Base-by-base conservation (phyloP, 164 flowering plant species). In the Tinospora cordifolia region DNA sequence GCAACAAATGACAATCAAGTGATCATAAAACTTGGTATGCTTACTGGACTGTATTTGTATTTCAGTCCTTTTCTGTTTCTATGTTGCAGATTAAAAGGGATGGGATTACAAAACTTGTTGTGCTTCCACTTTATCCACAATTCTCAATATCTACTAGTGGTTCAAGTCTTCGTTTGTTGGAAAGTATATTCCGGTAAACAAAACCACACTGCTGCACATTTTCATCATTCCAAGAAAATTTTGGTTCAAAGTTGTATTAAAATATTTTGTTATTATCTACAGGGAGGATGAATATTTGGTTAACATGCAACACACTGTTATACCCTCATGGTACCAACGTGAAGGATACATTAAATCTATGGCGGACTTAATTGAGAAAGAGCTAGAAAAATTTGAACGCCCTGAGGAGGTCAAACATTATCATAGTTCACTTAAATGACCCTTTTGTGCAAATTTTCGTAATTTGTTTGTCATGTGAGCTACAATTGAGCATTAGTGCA, bases 251-350 rank as follows among this genome's bases (percentile, higher is more conserved):
- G 69, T 64, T 40, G 24, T 72, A 36, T 79, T 49, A 71, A 47
- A 36, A 65, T 26, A 46, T 62, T 51, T 65, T 76, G 25, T 25
- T 36, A 73, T 77, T 49, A 69, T 76, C 44, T 25, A 60, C 73
- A 94, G 99, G 88, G 97, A 90, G 81, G 99, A 94, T 75, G 97
- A 92, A 70, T 92, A 94, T 81, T 84, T 94, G 70, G 97, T 90
- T 62, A 94, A 94, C 83, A 92, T 94, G 98, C 99, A 92, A 77
- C 98, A 92, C 79, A 92, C 98, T 5, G 97, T 94, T 24, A 94
- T 94, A 64, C 99, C 97, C 72, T 94, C 99, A 47, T 94, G 99
- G 99, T 94, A 94, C 74, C 97, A 94, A 71, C 92, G 99, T n/a
- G 96, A 88, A 82, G 99, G 99, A 75, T 94, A 94, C 76, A 89